Evolutionary conservation across 352 stramenopile species (phyloP).

Genomic region (Globisporangium parvum): DNA sequence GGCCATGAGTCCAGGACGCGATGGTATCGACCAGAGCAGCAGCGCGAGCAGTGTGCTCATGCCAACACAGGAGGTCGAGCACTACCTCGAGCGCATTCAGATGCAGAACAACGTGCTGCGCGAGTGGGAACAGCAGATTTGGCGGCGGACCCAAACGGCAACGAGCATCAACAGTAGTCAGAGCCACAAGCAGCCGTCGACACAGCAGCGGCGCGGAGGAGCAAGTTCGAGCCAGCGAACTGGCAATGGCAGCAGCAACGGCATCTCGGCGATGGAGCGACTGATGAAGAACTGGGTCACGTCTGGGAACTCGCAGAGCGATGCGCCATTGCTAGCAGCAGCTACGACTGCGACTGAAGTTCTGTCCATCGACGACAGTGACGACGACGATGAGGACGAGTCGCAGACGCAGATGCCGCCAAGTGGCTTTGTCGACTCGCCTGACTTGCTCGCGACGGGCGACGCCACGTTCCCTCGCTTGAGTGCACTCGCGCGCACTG

Average conservation of each 20-base stretch:
- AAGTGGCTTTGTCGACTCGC: slow-evolving; percentile 11
- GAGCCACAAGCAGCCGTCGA: slow-evolving; percentile 6
- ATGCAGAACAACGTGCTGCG: slow-evolving; percentile 40
- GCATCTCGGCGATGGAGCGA: slow-evolving; percentile 11
- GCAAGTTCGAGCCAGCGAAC: no score
- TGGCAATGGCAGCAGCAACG: no score
- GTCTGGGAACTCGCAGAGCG: neutral
- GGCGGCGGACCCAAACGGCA: neutral
- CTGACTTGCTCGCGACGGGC: slow-evolving; percentile 8
- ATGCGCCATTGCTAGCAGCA: slow-evolving; percentile 3
- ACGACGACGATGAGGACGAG: slow-evolving; percentile 19
- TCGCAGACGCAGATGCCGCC: slow-evolving; percentile 15
- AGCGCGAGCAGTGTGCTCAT: slow-evolving; percentile 22
- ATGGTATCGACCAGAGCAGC: neutral
- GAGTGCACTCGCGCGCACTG: neutral
- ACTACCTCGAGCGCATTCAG: slow-evolving; percentile 41
- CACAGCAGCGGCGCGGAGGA: neutral
- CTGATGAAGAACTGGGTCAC: slow-evolving; percentile 15
- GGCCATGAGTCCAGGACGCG: neutral
- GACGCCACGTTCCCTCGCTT: neutral
- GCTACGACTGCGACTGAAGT: neutral
- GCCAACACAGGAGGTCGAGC: slow-evolving; percentile 46
- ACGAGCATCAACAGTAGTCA: slow-evolving; percentile 5
- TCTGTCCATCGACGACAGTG: slow-evolving; percentile 4
- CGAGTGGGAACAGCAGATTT: slow-evolving; percentile 36